These are phyloP conservation scores for Brassica napus DNA, from an alignment of 345 rosid species.

Conservation along the genomic window Da-Ae NC_063434.1:9890501-9891000, in stretches of 20 bases:
- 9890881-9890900: background rate
- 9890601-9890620: constrained; percentile 93
- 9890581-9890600: constrained; percentile 71
- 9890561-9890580: background rate
- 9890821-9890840: constrained; percentile 87
- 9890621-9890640: constrained; percentile 94
- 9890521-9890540: constrained; percentile 17
- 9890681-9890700: constrained; percentile 81
- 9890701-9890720: constrained; percentile 86
- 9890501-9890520: constrained; percentile 97
- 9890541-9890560: background rate
- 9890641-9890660: constrained; percentile 93
- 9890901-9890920: background rate
- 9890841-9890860: constrained; percentile 97
- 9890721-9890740: constrained; percentile 98
- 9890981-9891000: constrained; percentile 99
- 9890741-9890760: constrained; percentile 91
- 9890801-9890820: constrained; percentile 85
- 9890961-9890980: constrained; percentile 96
- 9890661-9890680: constrained; percentile 89
- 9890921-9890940: background rate
- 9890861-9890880: constrained; percentile 46
- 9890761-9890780: constrained; percentile 83
- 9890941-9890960: constrained; percentile 95
- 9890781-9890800: constrained; percentile 96